Base-by-base conservation (phyloP, 1,139 yeast species). In the Hansenula anomala region DNA sequence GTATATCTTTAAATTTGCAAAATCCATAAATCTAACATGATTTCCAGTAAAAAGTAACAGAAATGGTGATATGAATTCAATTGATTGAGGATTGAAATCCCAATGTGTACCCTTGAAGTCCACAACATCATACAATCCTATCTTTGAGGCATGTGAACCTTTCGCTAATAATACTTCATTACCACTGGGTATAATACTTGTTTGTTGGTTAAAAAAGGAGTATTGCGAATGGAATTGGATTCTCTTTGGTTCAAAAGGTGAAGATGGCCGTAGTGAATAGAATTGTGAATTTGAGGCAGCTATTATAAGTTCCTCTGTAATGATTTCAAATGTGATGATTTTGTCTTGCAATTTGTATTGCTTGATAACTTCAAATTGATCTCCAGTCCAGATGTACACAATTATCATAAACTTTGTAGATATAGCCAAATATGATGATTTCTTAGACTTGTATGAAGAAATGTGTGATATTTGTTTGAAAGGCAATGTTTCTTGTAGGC, bases 41-140 rank as follows among this genome's bases (percentile, higher is more conserved):
- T 69, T 69, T 30, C 60, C 52, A 36, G 65, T 64, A 3, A 69
- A 51, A 2, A 65, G 48, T n/a, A 76, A 46, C 13, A 77, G 45
- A 47, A 77, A 78, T 1, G 85, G 84, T 31, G 60, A 52, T 36
- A 75, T 56, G 33, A 59, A 61, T 10, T 63, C 51, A 4, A 70
- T 58, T 28, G 47, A 54, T 14, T 52, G 46, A 4, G 73, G 75
- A 12, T 61, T 48, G 2, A 45, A 3, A 51, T 39, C 39, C 71
- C 47, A 44, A 9, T 50, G 55, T 14, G 63, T 55, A 6, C 53
- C 38, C 41, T 39, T 55, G 7, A 53, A 39, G 41, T 39, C 40
- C 54, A 5, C 9, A 6, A 12, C 20, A 7, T 23, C 22, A 8
- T 10, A 51, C 4, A 51, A n/a, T n/a, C 41, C 18, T 45, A 40